Evolutionary conservation across 495 filamentous ascomycete genomes (phyloP).

Genomic region (Podospora pseudopauciseta): DNA sequence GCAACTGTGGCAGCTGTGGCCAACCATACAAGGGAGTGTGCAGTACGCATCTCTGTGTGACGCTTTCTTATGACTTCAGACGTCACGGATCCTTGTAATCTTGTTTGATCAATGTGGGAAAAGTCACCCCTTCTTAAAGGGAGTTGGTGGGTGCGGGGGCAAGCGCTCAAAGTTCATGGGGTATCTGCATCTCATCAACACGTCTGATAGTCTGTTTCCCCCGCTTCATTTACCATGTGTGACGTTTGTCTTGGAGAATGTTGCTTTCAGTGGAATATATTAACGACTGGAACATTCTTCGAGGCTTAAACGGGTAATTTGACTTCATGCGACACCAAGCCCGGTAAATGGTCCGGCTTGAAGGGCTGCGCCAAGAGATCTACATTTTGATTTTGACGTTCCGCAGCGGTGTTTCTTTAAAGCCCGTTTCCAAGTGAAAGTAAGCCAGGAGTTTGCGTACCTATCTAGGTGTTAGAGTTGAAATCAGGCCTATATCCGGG

Average conservation of each 20-base stretch:
- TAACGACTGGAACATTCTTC: not conserved
- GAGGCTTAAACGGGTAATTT: slow-evolving; percentile 6
- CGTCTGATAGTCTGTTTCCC: not conserved
- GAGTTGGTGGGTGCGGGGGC: not conserved
- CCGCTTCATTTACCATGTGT: not conserved
- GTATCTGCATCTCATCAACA: not conserved
- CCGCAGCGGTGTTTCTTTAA: not conserved
- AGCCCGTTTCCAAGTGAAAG: not conserved
- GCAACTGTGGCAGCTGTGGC: not conserved
- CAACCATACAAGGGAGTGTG: not conserved
- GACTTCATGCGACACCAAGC: not conserved
- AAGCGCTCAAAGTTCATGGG: too few species aligned
- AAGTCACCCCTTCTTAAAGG: not conserved
- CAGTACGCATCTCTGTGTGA: not conserved
- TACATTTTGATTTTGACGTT: not conserved
- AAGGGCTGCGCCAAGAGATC: not conserved
- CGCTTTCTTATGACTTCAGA: too few species aligned
- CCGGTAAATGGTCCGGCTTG: not conserved
- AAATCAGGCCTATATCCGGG: not conserved
- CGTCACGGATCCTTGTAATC: too few species aligned
- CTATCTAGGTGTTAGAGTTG: not conserved
- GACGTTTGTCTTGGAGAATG: not conserved
- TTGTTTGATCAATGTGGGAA: too few species aligned
- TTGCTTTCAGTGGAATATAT: not conserved
- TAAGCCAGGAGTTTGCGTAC: too few species aligned